Base-by-base conservation (phyloP, 805 yeast species). In the Starmerella kuoi region DNA sequence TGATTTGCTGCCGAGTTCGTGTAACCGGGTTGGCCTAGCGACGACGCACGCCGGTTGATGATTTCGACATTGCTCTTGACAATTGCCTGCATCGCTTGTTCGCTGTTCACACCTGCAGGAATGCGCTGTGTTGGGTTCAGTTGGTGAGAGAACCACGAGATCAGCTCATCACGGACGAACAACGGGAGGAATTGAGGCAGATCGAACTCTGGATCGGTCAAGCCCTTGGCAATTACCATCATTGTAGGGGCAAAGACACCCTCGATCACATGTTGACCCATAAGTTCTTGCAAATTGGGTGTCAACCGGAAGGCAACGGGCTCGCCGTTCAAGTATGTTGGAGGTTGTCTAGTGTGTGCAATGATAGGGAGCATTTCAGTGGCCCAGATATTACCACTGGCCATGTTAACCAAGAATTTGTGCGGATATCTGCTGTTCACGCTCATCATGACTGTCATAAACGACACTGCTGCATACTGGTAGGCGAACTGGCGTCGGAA, bases 291-390 rank as follows among this genome's bases (percentile, higher is more conserved):
- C 42, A 93, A 74, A 58, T 93, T 91, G 18, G 99, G 98, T 5
- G 98, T 88, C 56, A 91, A 69, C 57, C 99, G 72, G 71, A 91
- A 91, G 35, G 98, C 97, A 38, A 91, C 96, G 49, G 86, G 76
- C 58, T 91, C 99, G 14, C 86, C 75, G 51, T 87, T 85, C 58
- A 79, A 79, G 68, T 88, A 87, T 21, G 88, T 69, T 21, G 99
- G 99, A 0, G 80, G 73, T 2, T 75, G 73, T 46, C 76, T 69
- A 37, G 66, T 40, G 5, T 67, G 60, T 4, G 65, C 64, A 37
- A 64, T 46, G 4, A 61, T 54, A 14, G 98, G 98, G 41, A 91
- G 67, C 94, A 91, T 87, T 56, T 93, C 98, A 5, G 88, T 76
- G 0, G 96, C 86, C 77, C 91, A 83, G 11, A 88, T 88, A 51